Conservation (phyloP, 1,139 yeast genomes). For the Blastobotrys persicus region DNA sequence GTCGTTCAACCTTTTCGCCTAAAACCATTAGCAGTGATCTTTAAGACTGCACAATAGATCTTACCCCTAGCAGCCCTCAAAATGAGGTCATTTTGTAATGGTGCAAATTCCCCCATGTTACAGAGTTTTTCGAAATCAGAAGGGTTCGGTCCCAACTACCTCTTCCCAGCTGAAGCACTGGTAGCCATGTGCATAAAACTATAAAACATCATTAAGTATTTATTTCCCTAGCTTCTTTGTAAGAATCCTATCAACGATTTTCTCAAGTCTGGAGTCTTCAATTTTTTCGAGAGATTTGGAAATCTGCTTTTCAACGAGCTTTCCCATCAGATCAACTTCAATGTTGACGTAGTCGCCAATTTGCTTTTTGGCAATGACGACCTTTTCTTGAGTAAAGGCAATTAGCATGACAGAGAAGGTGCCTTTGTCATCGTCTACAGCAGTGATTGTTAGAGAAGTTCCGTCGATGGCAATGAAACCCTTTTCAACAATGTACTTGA, state of each 20-base stretch:
- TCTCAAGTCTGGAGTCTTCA: not conserved
- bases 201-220: too few species aligned
- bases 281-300: constrained; percentile 51
- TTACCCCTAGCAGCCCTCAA: constrained; percentile 76
- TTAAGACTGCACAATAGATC: too few species aligned
- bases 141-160: too few species aligned
- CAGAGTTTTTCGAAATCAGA: too few species aligned
- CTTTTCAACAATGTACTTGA: constrained; percentile 83
- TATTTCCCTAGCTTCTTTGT: too few species aligned
- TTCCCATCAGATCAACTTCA: constrained; percentile 93
- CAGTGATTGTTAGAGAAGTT: constrained; percentile 85
- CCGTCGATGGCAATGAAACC: constrained; percentile 94
- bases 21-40: constrained; percentile 9
- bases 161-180: not conserved
- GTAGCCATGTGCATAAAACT: too few species aligned
- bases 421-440: constrained; percentile 54
- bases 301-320: constrained; percentile 87
- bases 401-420: constrained; percentile 87
- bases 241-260: too few species aligned
- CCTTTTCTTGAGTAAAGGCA: constrained; percentile 84
- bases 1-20: constrained; percentile 85
- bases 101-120: constrained; percentile 28
- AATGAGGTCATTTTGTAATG: constrained; percentile 80
- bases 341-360: constrained; percentile 72
- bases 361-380: constrained; percentile 63